Evolutionary conservation across 2,329 filamentous ascomycete genomes (phyloP).

Genomic region (Epichloe gansuensis): DNA sequence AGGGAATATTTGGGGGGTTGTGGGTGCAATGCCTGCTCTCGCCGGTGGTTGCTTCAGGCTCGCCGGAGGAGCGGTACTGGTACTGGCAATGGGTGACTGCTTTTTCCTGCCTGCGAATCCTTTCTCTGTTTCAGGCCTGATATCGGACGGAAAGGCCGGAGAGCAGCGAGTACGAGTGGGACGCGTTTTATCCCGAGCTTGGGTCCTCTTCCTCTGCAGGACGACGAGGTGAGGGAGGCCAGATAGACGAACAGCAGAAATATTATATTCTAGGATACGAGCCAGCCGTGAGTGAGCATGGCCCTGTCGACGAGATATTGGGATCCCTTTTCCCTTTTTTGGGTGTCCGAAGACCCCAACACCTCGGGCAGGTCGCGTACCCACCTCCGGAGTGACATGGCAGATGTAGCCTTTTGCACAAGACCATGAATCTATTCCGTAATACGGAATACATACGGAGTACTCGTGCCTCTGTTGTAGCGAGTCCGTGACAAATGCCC

Average conservation of each 20-base stretch:
- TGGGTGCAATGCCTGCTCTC: not conserved
- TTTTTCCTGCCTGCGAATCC: not conserved
- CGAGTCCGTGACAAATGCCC: not conserved
- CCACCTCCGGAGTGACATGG: too few species aligned
- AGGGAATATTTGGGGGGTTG: not conserved
- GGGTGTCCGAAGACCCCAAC: too few species aligned
- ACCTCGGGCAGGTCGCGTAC: too few species aligned
- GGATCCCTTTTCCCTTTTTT: too few species aligned
- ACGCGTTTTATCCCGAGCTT: not conserved
- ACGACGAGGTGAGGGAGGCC: not conserved
- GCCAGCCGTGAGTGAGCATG: not conserved
- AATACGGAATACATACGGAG: too few species aligned
- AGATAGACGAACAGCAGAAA: not conserved
- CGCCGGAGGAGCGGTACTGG: not conserved
- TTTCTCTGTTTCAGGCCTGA: not conserved
- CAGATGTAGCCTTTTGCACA: too few species aligned
- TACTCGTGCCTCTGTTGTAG: too few species aligned
- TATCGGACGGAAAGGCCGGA: not conserved
- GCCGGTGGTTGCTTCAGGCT: not conserved
- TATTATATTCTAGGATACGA: conserved; percentile 1
- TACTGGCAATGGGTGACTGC: not conserved
- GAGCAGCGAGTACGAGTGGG: not conserved
- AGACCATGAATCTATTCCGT: too few species aligned
- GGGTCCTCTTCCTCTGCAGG: not conserved
- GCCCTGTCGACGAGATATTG: not conserved